Base-by-base conservation (phyloP, 2,329 filamentous ascomycete genomes). In the Scytalidium sp. region DNA sequence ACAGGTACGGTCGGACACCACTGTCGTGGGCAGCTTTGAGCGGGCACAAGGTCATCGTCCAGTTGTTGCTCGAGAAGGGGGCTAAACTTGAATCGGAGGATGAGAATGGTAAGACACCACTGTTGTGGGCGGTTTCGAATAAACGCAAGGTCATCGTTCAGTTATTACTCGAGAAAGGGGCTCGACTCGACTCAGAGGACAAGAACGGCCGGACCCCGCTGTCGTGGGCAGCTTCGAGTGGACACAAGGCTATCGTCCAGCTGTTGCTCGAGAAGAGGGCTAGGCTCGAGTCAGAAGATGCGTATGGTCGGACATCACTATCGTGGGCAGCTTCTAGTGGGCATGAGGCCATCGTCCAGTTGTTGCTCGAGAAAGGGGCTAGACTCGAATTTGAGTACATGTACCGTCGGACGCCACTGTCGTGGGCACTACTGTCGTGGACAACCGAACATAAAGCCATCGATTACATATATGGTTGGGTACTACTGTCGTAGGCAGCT, bases 131-230 rank as follows among this genome's bases (percentile, higher is more conserved):
- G 20, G 42, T 29, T 11, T 10, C n/a, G 15, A 17, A 3, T 25
- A 17, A 19, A 19, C n/a, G 40, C 21, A 13, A 32, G 22, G 27
- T 19, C 23, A 39, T 39, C 32, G 42, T 50, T 20, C 29, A 43
- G 42, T 25, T 52, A 15, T 29, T 52, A 15, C 43, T 52, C 15
- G 17, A 46, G 4, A 41, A 32, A 21, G 47, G 39, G 15, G 42
- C 50, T n/a, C 51, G 64, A 40, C 52, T 65, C 17, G 59, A 64
- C 41, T 50, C 50, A n/a, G 21, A 48, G 22, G 57, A 57, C 10
- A 57, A 57, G 3, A 2, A 45, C 6, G 58, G 53, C 40, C 59
- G 57, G 7, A 56, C 40, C 20, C 56, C 60, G 13, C 47, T 64
- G 11, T 53, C 60, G 20, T 51, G 51, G 8, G 57, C 59, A 7